Base-by-base conservation (phyloP, 495 filamentous ascomycete genomes). In the Lindgomyces ingoldianus region DNA sequence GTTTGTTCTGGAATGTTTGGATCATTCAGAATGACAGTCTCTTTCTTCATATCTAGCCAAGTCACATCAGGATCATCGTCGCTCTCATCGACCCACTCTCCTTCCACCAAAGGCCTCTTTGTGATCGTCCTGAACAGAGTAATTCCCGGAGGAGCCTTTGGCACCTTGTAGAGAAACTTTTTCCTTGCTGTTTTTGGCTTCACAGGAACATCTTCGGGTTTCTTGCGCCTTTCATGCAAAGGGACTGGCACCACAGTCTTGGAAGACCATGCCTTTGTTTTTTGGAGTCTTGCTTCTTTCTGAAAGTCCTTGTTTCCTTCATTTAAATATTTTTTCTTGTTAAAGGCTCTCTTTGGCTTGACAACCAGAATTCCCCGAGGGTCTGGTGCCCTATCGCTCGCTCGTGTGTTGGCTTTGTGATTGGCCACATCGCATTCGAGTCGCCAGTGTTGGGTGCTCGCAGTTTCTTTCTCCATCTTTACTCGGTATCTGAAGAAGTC, bases 21-120 rank as follows among this genome's bases (percentile, higher is more conserved):
- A n/a, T 62, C 33, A 33, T 27, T 62, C 10, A 47, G 24, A 19
- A 41, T 27, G 14, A 25, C 47, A 18, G 45, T n/a, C n/a, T 18
- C n/a, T 62, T 62, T 54, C 47, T 53, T 53, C 59, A 21, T 22
- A 19, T 62, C 52, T n/a, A 62, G 47, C 59, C 47, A 62, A 3
- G 47, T 41, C 30, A 42, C 27, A 47, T 62, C 59, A 10, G 52
- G 22, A 18, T 62, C 59, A 44, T 62, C 47, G 47, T 62, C 59
- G 29, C 59, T 62, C 47, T 62, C 59, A 26, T 47, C 27, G 6
- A 54, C 47, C 10, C 10, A 39, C 46, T 62, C 59, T 3, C 46
- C 48, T 41, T 6, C 6, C 33, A 6, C 6, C 6, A 39, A 14
- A 39, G 33, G 33, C 33, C 33, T 6, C 14, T 39, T 39, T 6